phyloP scores from a whole-genome alignment of 768 basidiomycete species.

The Termitomyces sp. region DNA sequence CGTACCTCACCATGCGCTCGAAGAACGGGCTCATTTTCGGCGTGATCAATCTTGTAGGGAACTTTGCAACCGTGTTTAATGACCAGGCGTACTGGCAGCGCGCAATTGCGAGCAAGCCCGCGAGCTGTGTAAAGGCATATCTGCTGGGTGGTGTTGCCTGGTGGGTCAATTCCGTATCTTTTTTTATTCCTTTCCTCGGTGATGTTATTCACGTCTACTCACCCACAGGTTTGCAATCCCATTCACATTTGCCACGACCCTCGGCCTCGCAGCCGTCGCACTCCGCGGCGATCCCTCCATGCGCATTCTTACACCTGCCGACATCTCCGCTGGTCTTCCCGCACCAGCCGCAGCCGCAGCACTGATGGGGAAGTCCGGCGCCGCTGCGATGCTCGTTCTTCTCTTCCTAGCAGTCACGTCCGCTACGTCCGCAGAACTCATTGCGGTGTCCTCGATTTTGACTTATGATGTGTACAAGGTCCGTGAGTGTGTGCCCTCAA shows the following conservation, averaged over 20 bases:
- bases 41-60: constrained; percentile 87
- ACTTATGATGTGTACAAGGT: constrained; percentile 88
- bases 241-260: constrained; percentile 81
- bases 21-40: constrained; percentile 78
- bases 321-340: constrained; percentile 86
- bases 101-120: constrained; percentile 84
- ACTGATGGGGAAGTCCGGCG: constrained; percentile 77
- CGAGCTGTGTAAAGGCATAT: constrained; percentile 88
- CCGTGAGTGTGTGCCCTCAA: neutral
- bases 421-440: constrained; percentile 86
- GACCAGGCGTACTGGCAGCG: constrained; percentile 89
- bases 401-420: constrained; percentile 87
- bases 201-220: neutral
- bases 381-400: constrained; percentile 72
- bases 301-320: constrained; percentile 45
- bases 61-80: constrained; percentile 61
- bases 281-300: constrained; percentile 58
- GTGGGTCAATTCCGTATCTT: constrained; percentile 32
- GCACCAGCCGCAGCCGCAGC: constrained; percentile 83
- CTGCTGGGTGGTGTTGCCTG: constrained; percentile 86
- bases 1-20: constrained; percentile 79
- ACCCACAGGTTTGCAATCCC: constrained; percentile 73
- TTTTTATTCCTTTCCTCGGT: neutral
- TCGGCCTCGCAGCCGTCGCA: constrained; percentile 87
- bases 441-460: constrained; percentile 81